Evolutionary conservation across 306 rosid genomes (phyloP), one percentile per base, ranked within the genome.

Genomic region (Fragaria iinumae): DNA sequence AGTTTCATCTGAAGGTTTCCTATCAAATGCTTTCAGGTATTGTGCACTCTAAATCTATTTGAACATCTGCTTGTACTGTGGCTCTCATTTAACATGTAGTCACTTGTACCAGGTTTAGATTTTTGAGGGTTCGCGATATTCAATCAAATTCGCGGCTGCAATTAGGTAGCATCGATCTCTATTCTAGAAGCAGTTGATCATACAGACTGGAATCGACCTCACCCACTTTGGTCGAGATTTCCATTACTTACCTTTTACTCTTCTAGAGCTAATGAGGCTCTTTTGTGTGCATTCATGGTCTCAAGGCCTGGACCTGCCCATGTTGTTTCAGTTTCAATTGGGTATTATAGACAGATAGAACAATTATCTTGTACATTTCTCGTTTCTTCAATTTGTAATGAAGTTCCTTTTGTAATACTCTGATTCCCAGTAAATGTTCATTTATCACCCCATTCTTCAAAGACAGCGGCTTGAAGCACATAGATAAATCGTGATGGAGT

Each of bases 121-220:
- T 95, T 86, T 76, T 90, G 77, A 82, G 92, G 8, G 93, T 84
- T 60, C 83, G 84, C 79, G 92, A 92, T 67, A 34, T 64, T 47
- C 76, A 83, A 11, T 84, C 95, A 4, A 92, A 71, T 76, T 85
- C 97, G 12, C 88, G 95, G 84, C 85, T 92, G 75, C 98, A 95
- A 87, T 50, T 95, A 34, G 96, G 96, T 48, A 90, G 92, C 88
- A 89, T 95, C 81, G 96, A 95, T 80, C 89, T 95, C 77, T 95
- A 85, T 73, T 83, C 88, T 17, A 80, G 75, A 77, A 63, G 75
- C 75, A 65, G 48, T 50, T 77, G 75, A 75, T 45, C 20, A 2
- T 62, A 21, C 49, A 25, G 75, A 27, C 53, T 21, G 18, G 47
- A 52, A 71, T 50, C 43, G 2, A 49, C 56, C 16, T 34, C 38